Evolutionary conservation across 371 early-diverging fungal species (phyloP).

Genomic region (Saksenaea oblongispora): DNA sequence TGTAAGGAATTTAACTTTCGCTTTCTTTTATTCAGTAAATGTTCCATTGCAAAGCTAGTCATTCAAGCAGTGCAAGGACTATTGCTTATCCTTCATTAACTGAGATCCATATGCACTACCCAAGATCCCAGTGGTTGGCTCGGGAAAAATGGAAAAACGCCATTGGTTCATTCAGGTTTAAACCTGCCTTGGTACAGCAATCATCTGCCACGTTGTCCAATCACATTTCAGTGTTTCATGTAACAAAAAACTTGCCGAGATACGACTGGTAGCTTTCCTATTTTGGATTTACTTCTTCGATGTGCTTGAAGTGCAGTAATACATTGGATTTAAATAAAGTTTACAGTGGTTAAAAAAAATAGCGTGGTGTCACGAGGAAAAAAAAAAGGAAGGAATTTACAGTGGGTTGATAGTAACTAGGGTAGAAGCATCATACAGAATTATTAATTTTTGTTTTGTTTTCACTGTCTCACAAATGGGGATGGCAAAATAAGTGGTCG

Average conservation of each 20-base stretch:
- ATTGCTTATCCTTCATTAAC: no score
- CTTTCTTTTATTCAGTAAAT: background rate
- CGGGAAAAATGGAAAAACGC: no score
- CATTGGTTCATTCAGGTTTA: no score
- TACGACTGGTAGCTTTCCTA: no score
- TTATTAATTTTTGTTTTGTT: background rate
- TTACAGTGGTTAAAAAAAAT: background rate
- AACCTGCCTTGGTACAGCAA: background rate
- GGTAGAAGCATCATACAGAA: background rate
- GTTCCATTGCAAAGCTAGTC: background rate
- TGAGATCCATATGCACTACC: no score
- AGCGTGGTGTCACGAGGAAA: background rate
- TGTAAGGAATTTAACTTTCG: no score
- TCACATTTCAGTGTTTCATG: background rate
- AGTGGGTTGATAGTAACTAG: background rate
- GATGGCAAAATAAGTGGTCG: constrained; percentile 1
- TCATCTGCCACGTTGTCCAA: background rate
- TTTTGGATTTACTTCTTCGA: no score
- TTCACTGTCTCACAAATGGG: background rate
- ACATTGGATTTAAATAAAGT: background rate
- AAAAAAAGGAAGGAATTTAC: background rate
- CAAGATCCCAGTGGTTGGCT: no score
- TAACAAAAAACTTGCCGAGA: no score
- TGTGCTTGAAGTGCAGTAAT: no score
- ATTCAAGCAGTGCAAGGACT: no score